A percentile compares a stretch with the other conserved stretches of the same genome.
Evolutionary conservation across 352 stramenopile genomes (phyloP).

Genomic region (Globisporangium okanoganense): DNA sequence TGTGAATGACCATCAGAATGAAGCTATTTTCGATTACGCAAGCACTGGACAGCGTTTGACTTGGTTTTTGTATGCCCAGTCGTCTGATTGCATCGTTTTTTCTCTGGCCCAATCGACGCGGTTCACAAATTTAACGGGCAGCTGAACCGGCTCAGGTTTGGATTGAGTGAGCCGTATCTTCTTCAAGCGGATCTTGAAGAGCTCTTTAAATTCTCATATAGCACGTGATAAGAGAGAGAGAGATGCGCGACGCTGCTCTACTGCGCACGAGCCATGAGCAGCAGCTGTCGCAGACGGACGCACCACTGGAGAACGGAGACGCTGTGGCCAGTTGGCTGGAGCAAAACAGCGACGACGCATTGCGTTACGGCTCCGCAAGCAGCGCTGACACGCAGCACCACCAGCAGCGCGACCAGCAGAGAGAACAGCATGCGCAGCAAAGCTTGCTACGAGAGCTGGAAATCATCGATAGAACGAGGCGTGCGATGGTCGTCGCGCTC

Average conservation of each 20-base stretch:
- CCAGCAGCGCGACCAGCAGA: background rate
- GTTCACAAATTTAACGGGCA: background rate
- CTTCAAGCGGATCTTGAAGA: slow-evolving; percentile 6
- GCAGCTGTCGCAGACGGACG: background rate
- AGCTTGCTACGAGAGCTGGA: background rate
- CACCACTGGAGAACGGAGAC: background rate
- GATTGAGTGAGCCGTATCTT: background rate
- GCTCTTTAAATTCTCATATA: background rate
- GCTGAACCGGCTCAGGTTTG: background rate
- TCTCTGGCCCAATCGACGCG: background rate
- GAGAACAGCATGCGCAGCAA: background rate
- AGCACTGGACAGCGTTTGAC: background rate
- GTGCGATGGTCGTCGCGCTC: slow-evolving; percentile 45
- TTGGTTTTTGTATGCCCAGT: background rate
- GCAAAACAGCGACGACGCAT: background rate
- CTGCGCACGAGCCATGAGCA: background rate
- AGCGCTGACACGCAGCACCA: background rate
- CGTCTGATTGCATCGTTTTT: background rate
- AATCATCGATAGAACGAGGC: background rate
- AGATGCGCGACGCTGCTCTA: background rate
- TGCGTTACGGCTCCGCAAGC: background rate
- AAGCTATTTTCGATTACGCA: background rate
- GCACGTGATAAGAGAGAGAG: background rate
- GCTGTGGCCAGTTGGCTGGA: background rate
- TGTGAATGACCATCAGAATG: background rate